These are phyloP conservation scores for Tricladium varicosporioides DNA, from an alignment of 2,329 filamentous ascomycete species.

Conservation along the genomic window DNA sequence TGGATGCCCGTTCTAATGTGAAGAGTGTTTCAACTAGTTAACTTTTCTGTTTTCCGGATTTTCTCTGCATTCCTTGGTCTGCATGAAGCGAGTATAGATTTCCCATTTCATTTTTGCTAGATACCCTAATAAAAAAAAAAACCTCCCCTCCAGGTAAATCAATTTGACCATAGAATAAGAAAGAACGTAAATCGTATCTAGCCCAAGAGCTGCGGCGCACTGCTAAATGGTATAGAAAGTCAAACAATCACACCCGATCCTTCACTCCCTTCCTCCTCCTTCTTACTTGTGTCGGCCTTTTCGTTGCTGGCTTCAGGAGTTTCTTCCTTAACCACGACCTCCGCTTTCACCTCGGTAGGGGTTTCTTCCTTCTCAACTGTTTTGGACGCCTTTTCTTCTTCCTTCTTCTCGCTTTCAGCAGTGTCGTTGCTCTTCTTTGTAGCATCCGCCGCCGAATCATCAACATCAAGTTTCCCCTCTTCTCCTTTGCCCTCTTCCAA, in stretches of 20 bases:
- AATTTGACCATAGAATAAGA: no score
- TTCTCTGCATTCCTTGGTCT: no score
- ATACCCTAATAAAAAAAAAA: no score
- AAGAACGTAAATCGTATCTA: no score
- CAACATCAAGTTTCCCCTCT: constrained; percentile 38
- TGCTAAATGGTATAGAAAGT: neutral
- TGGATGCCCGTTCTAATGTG: no score
- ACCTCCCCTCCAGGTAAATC: no score
- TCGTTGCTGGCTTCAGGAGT: neutral
- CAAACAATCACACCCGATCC: neutral
- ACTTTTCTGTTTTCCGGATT: no score
- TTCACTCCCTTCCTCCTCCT: neutral
- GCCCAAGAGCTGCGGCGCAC: neutral
- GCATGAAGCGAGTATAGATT: no score
- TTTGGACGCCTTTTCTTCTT: constrained; percentile 1
- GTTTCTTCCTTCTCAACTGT: neutral
- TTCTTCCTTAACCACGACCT: neutral
- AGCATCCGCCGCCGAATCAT: constrained; percentile 46
- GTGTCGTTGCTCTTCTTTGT: constrained; percentile 34
- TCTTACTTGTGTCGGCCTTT: neutral
- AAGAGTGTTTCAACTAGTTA: no score
- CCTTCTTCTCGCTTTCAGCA: constrained; percentile 2
- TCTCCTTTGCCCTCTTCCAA: neutral
- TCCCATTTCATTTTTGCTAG: no score
- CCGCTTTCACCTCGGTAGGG: neutral